A percentile compares a stretch with the other conserved stretches of the same genome.
Conservation (phyloP, 129 eudicot genomes). For the Chrysanthemum lavandulifolium region DNA sequence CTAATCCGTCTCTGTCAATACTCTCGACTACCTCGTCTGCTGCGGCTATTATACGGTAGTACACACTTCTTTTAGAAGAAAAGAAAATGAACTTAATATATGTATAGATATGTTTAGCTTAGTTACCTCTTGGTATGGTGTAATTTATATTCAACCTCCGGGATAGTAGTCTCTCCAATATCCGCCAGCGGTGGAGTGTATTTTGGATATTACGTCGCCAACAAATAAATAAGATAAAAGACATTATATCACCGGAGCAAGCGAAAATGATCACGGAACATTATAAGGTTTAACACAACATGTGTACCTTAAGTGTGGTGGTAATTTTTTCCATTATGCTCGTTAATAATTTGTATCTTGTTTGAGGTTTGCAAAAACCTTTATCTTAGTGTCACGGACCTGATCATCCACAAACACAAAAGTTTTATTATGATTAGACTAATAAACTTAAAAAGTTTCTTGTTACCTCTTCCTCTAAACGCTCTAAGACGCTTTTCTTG, state of each 20-base stretch:
- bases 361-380: constrained; percentile 70
- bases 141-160: constrained; percentile 58
- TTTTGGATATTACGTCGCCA: constrained; percentile 82
- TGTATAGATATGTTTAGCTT: not conserved
- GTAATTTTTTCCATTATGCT: constrained; percentile 72
- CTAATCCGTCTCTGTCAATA: constrained; percentile 77
- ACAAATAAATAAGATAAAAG: constrained; percentile 13
- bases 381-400: constrained; percentile 92
- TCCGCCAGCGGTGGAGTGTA: constrained; percentile 90
- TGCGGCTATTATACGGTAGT: constrained; percentile 59
- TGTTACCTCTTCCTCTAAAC: constrained; percentile 76
- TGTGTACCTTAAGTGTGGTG: constrained; percentile 63
- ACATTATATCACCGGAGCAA: not conserved
- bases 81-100: not conserved
- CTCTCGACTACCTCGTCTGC: constrained; percentile 84
- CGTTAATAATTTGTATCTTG: constrained; percentile 70
- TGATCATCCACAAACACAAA: constrained; percentile 31
- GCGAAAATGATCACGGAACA: not conserved
- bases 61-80: not conserved
- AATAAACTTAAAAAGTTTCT: not conserved
- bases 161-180: constrained; percentile 72
- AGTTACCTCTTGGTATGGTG: constrained; percentile 77
- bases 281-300: not conserved
- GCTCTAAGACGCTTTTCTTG: constrained; percentile 63
- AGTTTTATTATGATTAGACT: not conserved